Evolutionary conservation across 2,329 filamentous ascomycete species (phyloP).

Genomic region (Sclerotinia glacialis): DNA sequence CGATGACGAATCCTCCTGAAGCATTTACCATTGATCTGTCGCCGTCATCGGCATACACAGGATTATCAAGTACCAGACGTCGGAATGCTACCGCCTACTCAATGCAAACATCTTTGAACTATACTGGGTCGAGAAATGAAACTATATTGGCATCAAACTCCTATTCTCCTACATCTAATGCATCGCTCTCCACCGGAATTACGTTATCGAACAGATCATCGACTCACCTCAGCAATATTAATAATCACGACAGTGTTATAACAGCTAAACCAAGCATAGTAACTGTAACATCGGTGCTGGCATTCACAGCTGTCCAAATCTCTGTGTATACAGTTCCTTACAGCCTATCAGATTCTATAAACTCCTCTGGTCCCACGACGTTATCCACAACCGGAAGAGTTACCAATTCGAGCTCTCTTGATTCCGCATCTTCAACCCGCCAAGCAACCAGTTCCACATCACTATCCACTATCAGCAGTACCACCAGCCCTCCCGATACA

Average conservation of each 20-base stretch:
- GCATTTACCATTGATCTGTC: neutral
- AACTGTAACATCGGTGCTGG: neutral
- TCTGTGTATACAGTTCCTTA: neutral
- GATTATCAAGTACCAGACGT: neutral
- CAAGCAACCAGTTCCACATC: neutral
- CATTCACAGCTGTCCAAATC: constrained; percentile 8
- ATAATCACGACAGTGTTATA: neutral
- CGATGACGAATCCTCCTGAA: neutral
- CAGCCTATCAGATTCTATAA: neutral
- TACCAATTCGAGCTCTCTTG: neutral
- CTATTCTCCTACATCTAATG: neutral
- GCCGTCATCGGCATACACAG: neutral
- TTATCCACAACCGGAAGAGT: neutral
- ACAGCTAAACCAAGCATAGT: too few species aligned
- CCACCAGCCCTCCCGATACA: neutral
- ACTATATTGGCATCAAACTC: neutral
- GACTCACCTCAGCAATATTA: too few species aligned
- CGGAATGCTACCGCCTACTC: neutral
- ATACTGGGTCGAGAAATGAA: neutral
- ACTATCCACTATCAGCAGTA: neutral
- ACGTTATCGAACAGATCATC: neutral
- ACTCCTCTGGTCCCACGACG: neutral
- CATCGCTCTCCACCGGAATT: neutral
- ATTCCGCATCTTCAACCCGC: neutral
- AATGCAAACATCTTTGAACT: neutral